These are phyloP conservation scores for Trichophaea hybrida DNA, from an alignment of 2,329 filamentous ascomycete species.

Conservation along the genomic window DNA sequence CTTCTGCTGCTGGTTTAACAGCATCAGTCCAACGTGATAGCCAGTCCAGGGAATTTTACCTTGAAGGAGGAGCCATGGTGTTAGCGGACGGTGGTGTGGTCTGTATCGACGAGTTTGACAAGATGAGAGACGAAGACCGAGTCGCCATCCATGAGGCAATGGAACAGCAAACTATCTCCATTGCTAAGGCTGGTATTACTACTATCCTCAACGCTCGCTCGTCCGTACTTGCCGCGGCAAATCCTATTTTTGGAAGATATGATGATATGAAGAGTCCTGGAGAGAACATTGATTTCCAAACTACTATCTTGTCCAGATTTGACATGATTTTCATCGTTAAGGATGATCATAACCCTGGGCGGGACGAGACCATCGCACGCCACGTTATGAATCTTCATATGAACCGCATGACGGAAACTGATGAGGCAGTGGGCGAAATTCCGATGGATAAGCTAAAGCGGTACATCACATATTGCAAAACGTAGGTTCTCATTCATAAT, in stretches of 20 bases:
- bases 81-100: slow-evolving; percentile 92
- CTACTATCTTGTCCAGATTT: slow-evolving; percentile 92
- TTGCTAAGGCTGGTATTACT: slow-evolving; percentile 95
- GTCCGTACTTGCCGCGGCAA: slow-evolving; percentile 86
- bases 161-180: slow-evolving; percentile 99
- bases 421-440: slow-evolving; percentile 74
- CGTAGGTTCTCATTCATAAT: slow-evolving; percentile 41
- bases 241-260: slow-evolving; percentile 94
- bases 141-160: slow-evolving; percentile 99
- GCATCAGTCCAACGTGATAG: slow-evolving; percentile 91
- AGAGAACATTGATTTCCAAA: slow-evolving; percentile 99
- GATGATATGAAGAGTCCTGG: slow-evolving; percentile 95
- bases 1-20: slow-evolving; percentile 90
- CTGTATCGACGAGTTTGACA: slow-evolving; percentile 98
- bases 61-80: slow-evolving; percentile 97
- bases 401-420: slow-evolving; percentile 63
- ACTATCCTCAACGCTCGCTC: slow-evolving; percentile 94
- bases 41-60: slow-evolving; percentile 86
- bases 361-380: slow-evolving; percentile 84
- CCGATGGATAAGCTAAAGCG: slow-evolving; percentile 93
- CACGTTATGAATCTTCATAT: slow-evolving; percentile 98
- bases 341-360: slow-evolving; percentile 77
- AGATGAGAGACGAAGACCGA: slow-evolving; percentile 96
- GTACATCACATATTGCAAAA: slow-evolving; percentile 94
- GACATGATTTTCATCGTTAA: slow-evolving; percentile 99